Evolutionary conservation across 2,329 filamentous ascomycete genomes (phyloP).

Genomic region (Fusarium burgessii): DNA sequence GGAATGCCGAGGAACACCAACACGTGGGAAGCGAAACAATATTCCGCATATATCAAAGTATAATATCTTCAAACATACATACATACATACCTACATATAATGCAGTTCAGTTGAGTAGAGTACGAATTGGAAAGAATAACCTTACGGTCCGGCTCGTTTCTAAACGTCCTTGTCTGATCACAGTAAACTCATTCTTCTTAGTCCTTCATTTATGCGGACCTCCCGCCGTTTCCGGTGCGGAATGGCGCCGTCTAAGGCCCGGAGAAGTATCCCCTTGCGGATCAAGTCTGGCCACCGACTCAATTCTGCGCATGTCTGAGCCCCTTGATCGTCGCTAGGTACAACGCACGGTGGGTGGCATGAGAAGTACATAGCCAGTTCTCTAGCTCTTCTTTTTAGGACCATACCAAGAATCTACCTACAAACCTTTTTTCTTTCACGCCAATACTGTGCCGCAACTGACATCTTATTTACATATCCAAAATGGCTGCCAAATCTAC

Average conservation of each 20-base stretch:
- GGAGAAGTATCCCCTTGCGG: constrained; percentile 27
- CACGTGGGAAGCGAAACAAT: constrained; percentile 10
- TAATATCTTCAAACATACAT: not conserved
- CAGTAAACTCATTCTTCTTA: not conserved
- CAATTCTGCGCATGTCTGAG: not conserved
- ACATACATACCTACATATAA: not conserved
- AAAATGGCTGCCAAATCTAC: constrained; percentile 56
- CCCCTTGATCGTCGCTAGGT: constrained; percentile 26
- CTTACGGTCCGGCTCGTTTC: constrained; percentile 35
- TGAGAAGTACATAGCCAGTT: constrained; percentile 20
- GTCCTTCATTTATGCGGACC: not conserved
- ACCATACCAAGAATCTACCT: not conserved
- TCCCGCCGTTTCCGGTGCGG: constrained; percentile 10
- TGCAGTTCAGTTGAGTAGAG: not conserved
- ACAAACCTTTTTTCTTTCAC: not conserved
- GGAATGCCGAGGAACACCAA: constrained; percentile 6
- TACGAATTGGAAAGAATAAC: not conserved
- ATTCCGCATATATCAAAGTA: not conserved
- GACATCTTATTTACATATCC: not conserved
- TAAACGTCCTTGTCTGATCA: constrained; percentile 10
- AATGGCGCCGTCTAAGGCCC: constrained; percentile 19
- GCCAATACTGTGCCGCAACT: not conserved
- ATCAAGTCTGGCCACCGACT: constrained; percentile 15
- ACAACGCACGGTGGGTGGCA: not conserved
- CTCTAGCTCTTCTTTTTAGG: constrained; percentile 2